Evolutionary conservation across 139 green algal genomes (phyloP), one percentile per base, ranked within the genome.

Genomic region (Ulvella scutata): DNA sequence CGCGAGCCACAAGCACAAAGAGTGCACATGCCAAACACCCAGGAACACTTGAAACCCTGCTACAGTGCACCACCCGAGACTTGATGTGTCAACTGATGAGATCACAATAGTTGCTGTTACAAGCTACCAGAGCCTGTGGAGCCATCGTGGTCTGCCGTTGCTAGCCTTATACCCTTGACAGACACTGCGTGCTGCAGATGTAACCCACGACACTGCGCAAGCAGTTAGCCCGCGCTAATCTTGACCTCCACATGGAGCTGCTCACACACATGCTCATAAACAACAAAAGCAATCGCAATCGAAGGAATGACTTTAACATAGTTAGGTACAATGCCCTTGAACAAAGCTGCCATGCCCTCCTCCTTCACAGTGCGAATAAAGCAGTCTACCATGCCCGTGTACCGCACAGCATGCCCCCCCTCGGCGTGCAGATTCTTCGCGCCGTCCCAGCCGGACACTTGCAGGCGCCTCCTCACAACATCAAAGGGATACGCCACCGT

Each of bases 401-500:
- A 99, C 29, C 75, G 81, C 26, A 95, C 80, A n/a, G 86, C 87
- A 31, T 84, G 61, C 62, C 87, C 87, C 31, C 28, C 43, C 34
- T 89, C 82, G 26, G 82, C 85, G 74, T 96, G 87, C 79, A 96
- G 81, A 44, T 78, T 40, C 72, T 79, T 75, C 10, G 83, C 90
- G 6, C 91, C 91, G 60, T 84, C 51, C 91, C 91, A 96, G 3
- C 90, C 90, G 29, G 86, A 93, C 79, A 92, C 85, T 85, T 93
- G 80, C 75, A 76, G 51, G 44, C 94, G 79, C 74, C 94, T 75
- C 26, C 94, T 84, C 23, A 92, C 89, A 7, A 99, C 94, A 78
- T 99, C 94, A 78, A 99, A 96, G 2, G 94, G 94, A 80, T 97
- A 99, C 2, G 94, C 94, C 35, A 99, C 90, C 60, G 92, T 98